These are phyloP conservation scores for Serendipita indica DNA, from an alignment of 768 basidiomycete genomes.

Conservation along the genomic window DNA sequence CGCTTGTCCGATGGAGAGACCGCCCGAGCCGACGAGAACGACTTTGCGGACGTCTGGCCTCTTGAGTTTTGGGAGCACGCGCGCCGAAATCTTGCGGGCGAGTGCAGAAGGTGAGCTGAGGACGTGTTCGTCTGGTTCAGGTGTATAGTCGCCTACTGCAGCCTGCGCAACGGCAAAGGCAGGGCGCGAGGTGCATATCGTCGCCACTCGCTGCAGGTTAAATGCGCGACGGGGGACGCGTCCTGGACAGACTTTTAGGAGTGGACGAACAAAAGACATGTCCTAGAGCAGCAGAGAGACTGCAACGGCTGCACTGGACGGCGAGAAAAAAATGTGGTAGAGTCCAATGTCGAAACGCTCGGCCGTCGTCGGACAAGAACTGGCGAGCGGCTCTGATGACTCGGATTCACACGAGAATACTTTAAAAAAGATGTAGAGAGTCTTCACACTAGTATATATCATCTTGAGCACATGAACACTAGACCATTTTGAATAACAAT, in stretches of 20 bases:
- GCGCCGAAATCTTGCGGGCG: constrained; percentile 84
- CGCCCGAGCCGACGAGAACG: constrained; percentile 90
- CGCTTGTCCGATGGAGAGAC: constrained; percentile 93
- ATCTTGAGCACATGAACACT: background rate
- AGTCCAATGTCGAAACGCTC: constrained; percentile 5
- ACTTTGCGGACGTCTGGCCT: constrained; percentile 90
- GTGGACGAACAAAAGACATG: constrained; percentile 9
- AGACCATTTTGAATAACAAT: background rate
- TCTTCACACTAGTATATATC: no score
- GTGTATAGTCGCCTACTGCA: constrained; percentile 16
- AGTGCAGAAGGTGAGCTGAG: constrained; percentile 91
- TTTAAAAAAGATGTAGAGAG: no score
- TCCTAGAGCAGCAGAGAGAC: background rate
- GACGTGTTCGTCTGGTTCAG: constrained; percentile 16
- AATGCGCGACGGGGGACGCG: background rate
- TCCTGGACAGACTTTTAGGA: background rate
- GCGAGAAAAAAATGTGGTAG: constrained; percentile 1
- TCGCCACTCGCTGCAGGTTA: background rate
- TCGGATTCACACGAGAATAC: background rate
- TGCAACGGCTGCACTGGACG: background rate
- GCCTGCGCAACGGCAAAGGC: constrained; percentile 14
- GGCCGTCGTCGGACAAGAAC: constrained; percentile 1
- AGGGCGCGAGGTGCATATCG: background rate
- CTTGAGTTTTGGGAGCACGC: constrained; percentile 81
- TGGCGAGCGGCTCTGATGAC: background rate